Evolutionary conservation across 306 rosid genomes (phyloP), one percentile per base, ranked within the genome.

Genomic region (Vigna nakashimae): DNA sequence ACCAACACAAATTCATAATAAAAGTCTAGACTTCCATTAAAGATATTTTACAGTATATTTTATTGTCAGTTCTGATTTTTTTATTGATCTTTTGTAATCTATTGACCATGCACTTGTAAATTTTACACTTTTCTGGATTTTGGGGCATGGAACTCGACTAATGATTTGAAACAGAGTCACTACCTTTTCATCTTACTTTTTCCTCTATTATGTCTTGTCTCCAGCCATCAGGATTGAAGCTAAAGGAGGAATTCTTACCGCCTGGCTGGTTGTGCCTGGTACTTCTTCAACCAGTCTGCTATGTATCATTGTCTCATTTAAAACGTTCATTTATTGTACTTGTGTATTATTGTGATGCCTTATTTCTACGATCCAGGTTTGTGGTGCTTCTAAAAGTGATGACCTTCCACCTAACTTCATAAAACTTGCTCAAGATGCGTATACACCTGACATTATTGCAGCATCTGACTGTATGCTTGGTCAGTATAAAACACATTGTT

Each of bases 391-490:
- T 57, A 91, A 94, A 15, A 84, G 79, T 71, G 83, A 75, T 71
- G 88, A 89, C 28, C 93, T 95, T 87, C 98, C 98, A 3, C 87
- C 86, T 74, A 95, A 92, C 88, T 95, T 95, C 72, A 77, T 48
- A 64, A 92, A 85, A 82, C 95, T 95, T 34, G 82, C 93, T 48
- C 91, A 55, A 82, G 91, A 92, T 83, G 97, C 93, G 40, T 95
- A 95, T 81, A 95, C 98, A 3, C 98, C 98, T 65, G 98, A 95
- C 79, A 56, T 92, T 75, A 95, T 95, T 34, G 98, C 98, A 42
- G 98, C 97, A 26, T 88, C 88, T 79, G 98, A 95, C 82, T 95
- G 98, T 85, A 95, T 95, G 98, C 98, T 95, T 56, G 98, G 98
- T 95, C 63, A 74, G 95, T 69, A 79, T 59, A 48, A 72, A 71